Percentiles rank a stretch among this genome's conserved stretches.
Evolutionary conservation across 2,329 filamentous ascomycete genomes (phyloP).

Genomic region (Pseudohalonectria lignicola): DNA sequence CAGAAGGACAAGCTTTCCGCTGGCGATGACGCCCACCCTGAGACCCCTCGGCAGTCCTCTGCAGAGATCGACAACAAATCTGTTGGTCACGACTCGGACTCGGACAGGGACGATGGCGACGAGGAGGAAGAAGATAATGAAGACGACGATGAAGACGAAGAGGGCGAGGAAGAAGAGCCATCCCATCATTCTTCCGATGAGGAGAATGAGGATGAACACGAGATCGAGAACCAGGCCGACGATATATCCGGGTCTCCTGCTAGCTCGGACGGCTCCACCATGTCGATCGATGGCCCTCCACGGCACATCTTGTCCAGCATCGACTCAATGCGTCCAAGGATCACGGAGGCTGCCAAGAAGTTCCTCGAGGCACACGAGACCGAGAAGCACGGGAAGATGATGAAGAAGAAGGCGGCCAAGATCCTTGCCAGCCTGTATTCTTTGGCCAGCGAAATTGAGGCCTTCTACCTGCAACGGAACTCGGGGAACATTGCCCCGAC

Average conservation of each 20-base stretch:
- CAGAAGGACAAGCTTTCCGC: slow-evolving; percentile 11
- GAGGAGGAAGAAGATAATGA: slow-evolving; percentile 23
- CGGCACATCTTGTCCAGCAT: slow-evolving; percentile 34
- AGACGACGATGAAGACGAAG: slow-evolving; percentile 36
- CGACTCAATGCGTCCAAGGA: slow-evolving; percentile 57
- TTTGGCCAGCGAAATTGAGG: slow-evolving; percentile 61
- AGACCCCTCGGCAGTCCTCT: slow-evolving; percentile 2
- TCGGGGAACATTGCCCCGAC: slow-evolving; percentile 30
- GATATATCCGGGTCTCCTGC: slow-evolving; percentile 55
- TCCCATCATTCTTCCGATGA: slow-evolving; percentile 24
- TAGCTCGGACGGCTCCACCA: slow-evolving; percentile 56
- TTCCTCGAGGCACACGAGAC: slow-evolving; percentile 79
- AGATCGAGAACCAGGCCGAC: slow-evolving; percentile 34
- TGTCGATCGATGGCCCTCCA: slow-evolving; percentile 48
- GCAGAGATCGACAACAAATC: slow-evolving; percentile 1
- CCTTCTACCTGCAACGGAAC: slow-evolving; percentile 53
- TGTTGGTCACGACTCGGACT: slow-evolving; percentile 11
- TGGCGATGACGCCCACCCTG: slow-evolving; percentile 7
- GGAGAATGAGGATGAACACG: slow-evolving; percentile 40
- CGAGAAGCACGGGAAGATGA: slow-evolving; percentile 56
- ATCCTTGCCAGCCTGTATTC: slow-evolving; percentile 64
- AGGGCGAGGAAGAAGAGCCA: slow-evolving; percentile 30
- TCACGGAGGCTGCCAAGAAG: slow-evolving; percentile 65
- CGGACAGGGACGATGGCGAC: slow-evolving; percentile 24
- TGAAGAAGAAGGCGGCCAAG: slow-evolving; percentile 67